Evolutionary conservation across 192 early-diverging fungal species (phyloP), one percentile per base, ranked within the genome.

Genomic region (Coemansia pectinata): DNA sequence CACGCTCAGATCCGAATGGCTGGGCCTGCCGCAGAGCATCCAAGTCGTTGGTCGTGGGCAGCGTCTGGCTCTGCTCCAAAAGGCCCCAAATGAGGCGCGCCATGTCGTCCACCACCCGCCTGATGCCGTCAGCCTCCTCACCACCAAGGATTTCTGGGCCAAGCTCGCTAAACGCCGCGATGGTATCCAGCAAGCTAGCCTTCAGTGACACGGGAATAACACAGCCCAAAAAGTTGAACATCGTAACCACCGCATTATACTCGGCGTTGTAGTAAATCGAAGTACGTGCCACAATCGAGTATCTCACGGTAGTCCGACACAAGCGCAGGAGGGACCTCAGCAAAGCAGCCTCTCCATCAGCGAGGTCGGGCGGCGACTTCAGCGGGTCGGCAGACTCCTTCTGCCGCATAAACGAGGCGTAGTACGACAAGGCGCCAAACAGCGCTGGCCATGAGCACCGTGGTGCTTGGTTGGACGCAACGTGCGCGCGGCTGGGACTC

Each of bases 141-240:
- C 70, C 61, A 34, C 48, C 74, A 40, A 76, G 81, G 15, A 73
- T 79, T 19, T 62, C 78, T 0, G 29, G 17, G 34, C 61, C 42
- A 12, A 72, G 62, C 31, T 87, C 80, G 47, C 90, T 90, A 76
- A 98, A 99, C 0, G 94, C 91, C 2, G 94, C 86, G 40, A 98
- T 88, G 5, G 90, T 85, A 52, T 92, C 81, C 34, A 94, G 79
- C 27, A 99, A 76, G 17, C 87, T 84, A 0, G 96, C 95, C 67
- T 97, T 96, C 5, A 97, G 84, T 31, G 89, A 86, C 11, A 91
- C 86, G 0, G 91, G 89, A 36, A 95, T 88, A 5, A 88, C 80
- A 63, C 91, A 90, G 9, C 88, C 90, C n/a, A 98, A 81, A 58
- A 99, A 88, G 53, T 76, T 80, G 67, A 98, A 94, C 34, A 99